Evolutionary conservation across 306 rosid species (phyloP).

Genomic region (Vachellia pachyceras): DNA sequence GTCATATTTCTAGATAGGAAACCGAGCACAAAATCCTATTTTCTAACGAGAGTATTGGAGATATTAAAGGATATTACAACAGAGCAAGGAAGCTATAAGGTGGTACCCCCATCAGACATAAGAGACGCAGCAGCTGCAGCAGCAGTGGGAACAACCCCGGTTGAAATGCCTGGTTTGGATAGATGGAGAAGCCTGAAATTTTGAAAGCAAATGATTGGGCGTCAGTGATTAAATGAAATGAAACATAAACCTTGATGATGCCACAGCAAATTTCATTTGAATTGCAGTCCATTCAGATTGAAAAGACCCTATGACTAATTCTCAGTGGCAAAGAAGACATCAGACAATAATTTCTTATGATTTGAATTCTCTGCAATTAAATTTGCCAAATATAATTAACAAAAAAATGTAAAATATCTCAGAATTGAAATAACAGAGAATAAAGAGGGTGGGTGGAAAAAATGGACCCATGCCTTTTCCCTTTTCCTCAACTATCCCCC

Average conservation of each 20-base stretch:
- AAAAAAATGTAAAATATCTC: background rate
- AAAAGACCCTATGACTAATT: background rate
- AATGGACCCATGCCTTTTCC: background rate
- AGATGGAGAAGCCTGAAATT: conserved; percentile 89
- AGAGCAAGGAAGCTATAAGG: conserved; percentile 46
- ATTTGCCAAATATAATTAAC: background rate
- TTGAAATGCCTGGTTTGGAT: conserved; percentile 90
- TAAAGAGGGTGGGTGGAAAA: too few species aligned
- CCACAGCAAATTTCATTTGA: background rate
- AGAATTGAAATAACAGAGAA: too few species aligned
- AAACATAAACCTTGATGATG: conserved; percentile 22
- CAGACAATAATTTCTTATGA: background rate
- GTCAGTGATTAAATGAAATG: conserved; percentile 22
- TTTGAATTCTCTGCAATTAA: background rate
- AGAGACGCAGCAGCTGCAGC: conserved; percentile 99
- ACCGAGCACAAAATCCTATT: background rate
- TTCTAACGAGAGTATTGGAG: background rate
- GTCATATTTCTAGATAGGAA: background rate
- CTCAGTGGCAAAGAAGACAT: background rate
- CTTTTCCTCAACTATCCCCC: background rate
- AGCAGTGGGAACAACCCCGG: conserved; percentile 96
- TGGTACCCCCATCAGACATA: conserved; percentile 84
- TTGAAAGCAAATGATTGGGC: conserved; percentile 32
- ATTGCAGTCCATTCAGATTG: background rate
- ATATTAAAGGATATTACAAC: background rate